Base-by-base conservation (phyloP, 176 grass and related monocot genomes). In the Oropetium thomaeum region DNA sequence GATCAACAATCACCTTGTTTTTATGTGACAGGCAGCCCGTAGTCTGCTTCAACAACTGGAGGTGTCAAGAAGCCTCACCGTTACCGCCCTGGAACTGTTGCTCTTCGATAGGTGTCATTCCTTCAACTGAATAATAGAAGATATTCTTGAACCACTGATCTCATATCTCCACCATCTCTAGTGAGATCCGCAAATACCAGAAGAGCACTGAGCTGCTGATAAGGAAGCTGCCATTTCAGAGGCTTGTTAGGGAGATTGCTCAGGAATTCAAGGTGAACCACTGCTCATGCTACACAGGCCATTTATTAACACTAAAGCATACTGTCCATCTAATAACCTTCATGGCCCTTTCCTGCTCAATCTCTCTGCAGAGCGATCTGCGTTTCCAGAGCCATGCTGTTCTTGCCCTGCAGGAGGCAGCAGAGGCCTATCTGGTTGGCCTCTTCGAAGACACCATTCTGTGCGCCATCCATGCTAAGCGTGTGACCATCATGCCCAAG, bases 191-290 rank as follows among this genome's bases (percentile, higher is more conserved):
- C 17, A 78, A 84, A 58, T 84, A 84, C 22, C 74, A 84, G 73
- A 84, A 84, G 65, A 84, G 82, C 73, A 84, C 82, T 17, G 82
- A 78, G 55, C 40, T 84, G 65, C 66, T 84, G 34, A 80, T 85
- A 61, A 80, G 83, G 69, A 86, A 80, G 77, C 61, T 86, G 51
- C 83, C 76, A 33, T 86, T 80, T 69, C 83, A 86, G 41, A 80
- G 83, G 62, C 70, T 86, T 62, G 83, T 86, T 29, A 86, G 83
- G 77, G 83, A 86, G 64, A 86, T 85, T 62, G 83, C 83, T 37
- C 83, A 86, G 70, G 83, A 86, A 10, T 80, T 80, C 52, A 86
- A 86, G 83, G 77, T 85, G 62, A 59, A 19, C 7, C 8, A 43
- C 64, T 33, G 26, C 43, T 25, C 51, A 42, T 58, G 4, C 8